Evolutionary conservation across 305 asterid genomes (phyloP).

Genomic region (Salvia sclarea): DNA sequence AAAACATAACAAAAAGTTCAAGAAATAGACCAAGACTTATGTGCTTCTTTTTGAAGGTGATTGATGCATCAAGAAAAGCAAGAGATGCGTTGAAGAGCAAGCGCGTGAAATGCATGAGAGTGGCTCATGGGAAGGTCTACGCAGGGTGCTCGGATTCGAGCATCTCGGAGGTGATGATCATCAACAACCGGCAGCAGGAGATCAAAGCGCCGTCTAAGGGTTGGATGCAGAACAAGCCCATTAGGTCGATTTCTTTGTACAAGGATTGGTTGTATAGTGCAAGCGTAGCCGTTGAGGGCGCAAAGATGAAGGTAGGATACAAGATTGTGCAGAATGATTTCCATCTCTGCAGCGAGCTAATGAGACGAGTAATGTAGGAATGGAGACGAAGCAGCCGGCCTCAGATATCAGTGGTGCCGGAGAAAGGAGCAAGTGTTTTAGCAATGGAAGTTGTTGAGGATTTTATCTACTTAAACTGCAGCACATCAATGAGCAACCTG

Average conservation of each 20-base stretch:
- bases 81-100: slow-evolving; percentile 63
- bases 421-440: slow-evolving; percentile 62
- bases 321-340: neutral
- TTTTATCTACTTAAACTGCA: slow-evolving; percentile 68
- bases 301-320: slow-evolving; percentile 62
- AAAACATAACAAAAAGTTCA: neutral
- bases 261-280: slow-evolving; percentile 84
- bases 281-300: slow-evolving; percentile 60
- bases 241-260: slow-evolving; percentile 57
- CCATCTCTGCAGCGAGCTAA: neutral
- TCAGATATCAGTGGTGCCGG: slow-evolving; percentile 56
- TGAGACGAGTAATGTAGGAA: slow-evolving; percentile 49
- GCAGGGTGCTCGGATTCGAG: slow-evolving; percentile 88
- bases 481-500: slow-evolving; percentile 65
- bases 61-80: slow-evolving; percentile 66
- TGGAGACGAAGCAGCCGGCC: slow-evolving; percentile 75
- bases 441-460: slow-evolving; percentile 95
- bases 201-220: slow-evolving; percentile 70
- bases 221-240: slow-evolving; percentile 78
- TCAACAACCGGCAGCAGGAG: slow-evolving; percentile 67
- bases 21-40: no score
- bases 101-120: slow-evolving; percentile 60
- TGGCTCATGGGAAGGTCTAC: slow-evolving; percentile 68
- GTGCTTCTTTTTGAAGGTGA: slow-evolving; percentile 37
- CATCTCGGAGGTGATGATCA: slow-evolving; percentile 66